Evolutionary conservation across 306 rosid genomes (phyloP), one percentile per base, ranked within the genome.

Genomic region (Rosa rugosa): DNA sequence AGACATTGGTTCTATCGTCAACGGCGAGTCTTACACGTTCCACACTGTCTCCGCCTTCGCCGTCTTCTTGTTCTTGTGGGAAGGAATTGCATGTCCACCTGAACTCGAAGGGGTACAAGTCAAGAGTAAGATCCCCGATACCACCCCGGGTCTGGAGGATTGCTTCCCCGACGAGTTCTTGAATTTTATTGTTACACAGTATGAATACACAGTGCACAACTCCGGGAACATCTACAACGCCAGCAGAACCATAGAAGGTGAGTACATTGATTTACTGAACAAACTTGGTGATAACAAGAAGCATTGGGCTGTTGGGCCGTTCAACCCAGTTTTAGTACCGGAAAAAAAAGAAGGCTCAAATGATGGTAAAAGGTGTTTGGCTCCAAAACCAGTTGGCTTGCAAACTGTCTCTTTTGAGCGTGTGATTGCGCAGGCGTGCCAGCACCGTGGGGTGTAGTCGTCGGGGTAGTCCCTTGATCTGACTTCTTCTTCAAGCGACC

Each of bases 271-370:
- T 60, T 72, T 89, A 11, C 75, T 83, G 18, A 73, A 85, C 72
- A 69, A 31, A 4, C 78, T 86, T 10, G 69, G 77, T 4, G 68
- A 45, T 4, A 44, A 57, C 60, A 83, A 83, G 64, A 81, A 69
- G 78, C 89, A 89, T 49, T 89, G 93, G 93, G 96, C 92, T 8
- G 49, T 92, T 1, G 97, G 96, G 5, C 91, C 96, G 2, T 87
- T 92, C 75, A 87, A 89, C 63, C 96, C 96, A 8, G 62, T 78
- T 5, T 18, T 56, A 10, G 46, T 83, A 50, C 36, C 23, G 60
- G 60, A 54, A 11, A 18, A 54, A 54, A 54, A 47, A 13, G 27
- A 83, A 76, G 17, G 40, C 5, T 50, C 16, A 63, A 25, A 63
- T 11, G 14, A 14, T 53, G 12, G 67, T 38, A 23, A 6, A 22